Evolutionary conservation across 2,329 filamentous ascomycete species (phyloP), one percentile per base, ranked within the genome.

Genomic region (Colletotrichum lupini): DNA sequence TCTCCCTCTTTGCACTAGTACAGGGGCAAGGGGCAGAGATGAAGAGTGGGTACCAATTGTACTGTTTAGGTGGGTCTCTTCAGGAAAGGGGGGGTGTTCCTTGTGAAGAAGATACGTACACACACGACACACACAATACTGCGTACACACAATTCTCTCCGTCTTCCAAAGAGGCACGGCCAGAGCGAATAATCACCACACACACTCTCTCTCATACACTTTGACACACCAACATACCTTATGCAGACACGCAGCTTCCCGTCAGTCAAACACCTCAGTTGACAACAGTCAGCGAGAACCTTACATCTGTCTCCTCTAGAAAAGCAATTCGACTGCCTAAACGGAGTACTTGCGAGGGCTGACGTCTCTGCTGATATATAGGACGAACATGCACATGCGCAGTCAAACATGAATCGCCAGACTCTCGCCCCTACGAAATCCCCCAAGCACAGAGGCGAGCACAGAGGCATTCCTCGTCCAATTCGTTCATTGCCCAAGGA

Each of bases 21-120:
- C 67, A 73, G 71, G 71, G 70, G 70, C 46, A 70, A 63, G 70
- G 69, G 60, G 56, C 35, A 64, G 56, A 73, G 60, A 73, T 70
- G 46, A 73, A 32, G 46, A 61, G 70, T 73, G 70, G 67, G 46
- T 12, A 35, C 11, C 32, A 12, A 5, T 35, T 35, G 32, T 5
- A 35, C 32, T 5, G 5, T 32, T 42, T 19, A 55, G 6, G 60
- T 52, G 67, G 16, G 7, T 30, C 4, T 22, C 26, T 32, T 46
- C 26, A 49, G 30, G 46, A 6, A 7, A 9, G 16, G 32, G 60
- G 67, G 67, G 49, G 67, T 65, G 71, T 53, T 19, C 22, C 14
- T 55, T 24, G 46, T 14, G 16, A 46, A 32, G 28, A 42, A 19
- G 22, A 68, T 37, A 30, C 16, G 60, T 57, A 55, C 53, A 42